These are phyloP conservation scores for Leishmania turanica DNA, from an alignment of 208 protist species.

Conservation along the genomic window DNA sequence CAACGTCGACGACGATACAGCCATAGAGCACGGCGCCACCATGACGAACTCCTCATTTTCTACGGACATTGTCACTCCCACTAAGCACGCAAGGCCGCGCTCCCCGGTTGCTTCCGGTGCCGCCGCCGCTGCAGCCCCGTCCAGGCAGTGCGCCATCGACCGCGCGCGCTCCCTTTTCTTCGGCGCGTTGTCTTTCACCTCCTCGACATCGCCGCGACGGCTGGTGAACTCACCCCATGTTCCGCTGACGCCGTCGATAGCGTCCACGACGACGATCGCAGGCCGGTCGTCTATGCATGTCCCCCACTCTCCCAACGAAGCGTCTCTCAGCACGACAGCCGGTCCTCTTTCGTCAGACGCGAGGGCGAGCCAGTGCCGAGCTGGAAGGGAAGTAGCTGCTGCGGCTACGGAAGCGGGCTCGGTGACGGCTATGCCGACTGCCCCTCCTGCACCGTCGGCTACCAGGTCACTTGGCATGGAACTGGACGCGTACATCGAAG, in stretches of 20 bases:
- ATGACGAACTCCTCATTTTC: neutral
- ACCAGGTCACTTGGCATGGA: constrained; percentile 22
- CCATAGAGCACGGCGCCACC: neutral
- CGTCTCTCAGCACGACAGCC: neutral
- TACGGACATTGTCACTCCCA: neutral
- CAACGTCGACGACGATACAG: neutral
- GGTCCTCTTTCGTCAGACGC: neutral
- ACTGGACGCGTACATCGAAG: constrained; percentile 24
- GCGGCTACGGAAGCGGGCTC: neutral
- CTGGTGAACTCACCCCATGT: constrained; percentile 61
- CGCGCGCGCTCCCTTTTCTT: constrained; percentile 69
- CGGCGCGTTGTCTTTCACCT: constrained; percentile 59
- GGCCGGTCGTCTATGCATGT: constrained; percentile 1
- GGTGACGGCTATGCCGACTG: neutral
- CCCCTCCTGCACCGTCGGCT: neutral
- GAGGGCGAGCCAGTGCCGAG: neutral
- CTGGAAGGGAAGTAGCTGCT: neutral
- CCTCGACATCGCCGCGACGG: constrained; percentile 57
- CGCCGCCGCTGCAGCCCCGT: neutral
- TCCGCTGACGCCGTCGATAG: constrained; percentile 36
- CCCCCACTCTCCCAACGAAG: neutral
- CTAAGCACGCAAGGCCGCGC: neutral
- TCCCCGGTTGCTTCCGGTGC: neutral
- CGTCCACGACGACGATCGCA: constrained; percentile 1
- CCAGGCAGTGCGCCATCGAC: constrained; percentile 52